Percentiles rank a stretch among this genome's conserved stretches.
Evolutionary conservation across 2,329 filamentous ascomycete species (phyloP).

Genomic region (Xylariaceae sp.): DNA sequence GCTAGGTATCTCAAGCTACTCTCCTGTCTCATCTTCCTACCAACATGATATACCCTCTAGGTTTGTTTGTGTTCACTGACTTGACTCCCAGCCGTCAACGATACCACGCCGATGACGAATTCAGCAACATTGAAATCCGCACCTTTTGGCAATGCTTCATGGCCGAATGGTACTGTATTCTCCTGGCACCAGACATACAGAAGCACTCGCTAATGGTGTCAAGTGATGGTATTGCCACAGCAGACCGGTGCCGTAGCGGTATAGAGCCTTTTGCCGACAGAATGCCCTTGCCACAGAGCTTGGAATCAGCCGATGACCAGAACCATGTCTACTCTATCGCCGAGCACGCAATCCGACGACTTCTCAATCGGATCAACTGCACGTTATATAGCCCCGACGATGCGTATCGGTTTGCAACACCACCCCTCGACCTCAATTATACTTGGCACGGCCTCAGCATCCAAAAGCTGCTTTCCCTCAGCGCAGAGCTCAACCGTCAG

Average conservation of each 20-base stretch:
- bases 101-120: slow-evolving; percentile 20
- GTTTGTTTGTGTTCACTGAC: too few species aligned
- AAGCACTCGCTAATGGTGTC: not conserved
- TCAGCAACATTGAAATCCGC: slow-evolving; percentile 49
- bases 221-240: slow-evolving; percentile 69
- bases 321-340: slow-evolving; percentile 40
- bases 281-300: slow-evolving; percentile 35
- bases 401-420: slow-evolving; percentile 20
- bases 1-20: slow-evolving; percentile 26
- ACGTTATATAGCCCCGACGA: slow-evolving; percentile 37
- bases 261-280: slow-evolving; percentile 37
- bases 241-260: slow-evolving; percentile 41
- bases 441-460: slow-evolving; percentile 29
- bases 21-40: too few species aligned
- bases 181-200: not conserved
- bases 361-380: slow-evolving; percentile 42
- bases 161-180: slow-evolving; percentile 61
- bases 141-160: slow-evolving; percentile 73
- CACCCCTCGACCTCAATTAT: slow-evolving; percentile 20
- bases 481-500: slow-evolving; percentile 37
- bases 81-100: slow-evolving; percentile 15
- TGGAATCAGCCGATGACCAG: slow-evolving; percentile 32
- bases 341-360: slow-evolving; percentile 40
- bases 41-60: too few species aligned
- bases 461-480: slow-evolving; percentile 32